Percentiles rank a stretch among this genome's conserved stretches.
phyloP scores from a whole-genome alignment of 2,329 filamentous ascomycete genomes.

The Seiridium unicorne region DNA sequence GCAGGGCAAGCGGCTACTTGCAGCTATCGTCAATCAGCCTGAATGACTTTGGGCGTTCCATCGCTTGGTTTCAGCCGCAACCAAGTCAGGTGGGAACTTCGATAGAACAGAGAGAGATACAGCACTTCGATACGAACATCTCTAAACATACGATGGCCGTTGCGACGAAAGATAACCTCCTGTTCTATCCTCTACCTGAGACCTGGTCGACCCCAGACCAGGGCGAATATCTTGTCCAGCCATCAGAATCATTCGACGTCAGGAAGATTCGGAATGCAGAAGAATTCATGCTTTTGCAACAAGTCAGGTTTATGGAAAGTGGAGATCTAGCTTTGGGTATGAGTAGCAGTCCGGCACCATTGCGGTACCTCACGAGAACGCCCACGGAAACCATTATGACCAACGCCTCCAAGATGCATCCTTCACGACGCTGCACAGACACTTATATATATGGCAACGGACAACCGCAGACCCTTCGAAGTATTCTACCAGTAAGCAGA shows the following conservation, averaged over 20 bases:
- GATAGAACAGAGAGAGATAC: conserved; percentile 28
- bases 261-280: conserved; percentile 12
- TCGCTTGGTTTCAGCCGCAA: conserved; percentile 18
- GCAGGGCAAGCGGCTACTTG: conserved; percentile 50
- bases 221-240: conserved; percentile 14
- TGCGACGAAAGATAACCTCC: conserved; percentile 30
- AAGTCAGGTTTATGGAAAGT: conserved; percentile 44
- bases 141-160: conserved; percentile 27
- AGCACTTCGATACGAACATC: conserved; percentile 30
- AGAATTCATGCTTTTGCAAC: conserved; percentile 26
- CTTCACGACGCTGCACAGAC: conserved; percentile 10
- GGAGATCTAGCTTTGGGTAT: conserved; percentile 45
- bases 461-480: conserved; percentile 36
- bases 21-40: conserved; percentile 39
- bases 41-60: conserved; percentile 26
- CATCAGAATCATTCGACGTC: conserved; percentile 18
- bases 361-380: conserved; percentile 44
- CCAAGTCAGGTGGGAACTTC: background rate
- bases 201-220: conserved; percentile 1
- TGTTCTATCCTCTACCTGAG: conserved; percentile 27
- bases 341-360: conserved; percentile 37
- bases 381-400: conserved; percentile 41
- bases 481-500: conserved; percentile 43
- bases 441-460: conserved; percentile 23
- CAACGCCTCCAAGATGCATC: conserved; percentile 29